Percentiles rank a stretch among this genome's conserved stretches.
These are phyloP conservation scores for Fraxinus sp. DNA, from an alignment of 305 asterid genomes.

Conservation along the genomic window DNA sequence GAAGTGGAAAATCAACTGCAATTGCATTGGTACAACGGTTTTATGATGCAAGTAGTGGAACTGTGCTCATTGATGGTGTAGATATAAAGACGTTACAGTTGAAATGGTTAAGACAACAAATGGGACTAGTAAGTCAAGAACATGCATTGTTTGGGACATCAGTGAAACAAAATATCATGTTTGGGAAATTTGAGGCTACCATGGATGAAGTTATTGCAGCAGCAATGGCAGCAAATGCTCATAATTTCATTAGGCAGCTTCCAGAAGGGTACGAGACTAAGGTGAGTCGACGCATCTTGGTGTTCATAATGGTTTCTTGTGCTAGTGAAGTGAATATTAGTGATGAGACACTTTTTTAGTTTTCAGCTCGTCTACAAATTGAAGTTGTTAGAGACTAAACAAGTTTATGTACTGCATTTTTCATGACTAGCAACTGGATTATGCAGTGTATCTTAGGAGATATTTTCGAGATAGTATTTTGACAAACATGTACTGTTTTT, in stretches of 20 bases:
- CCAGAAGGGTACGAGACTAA: constrained; percentile 83
- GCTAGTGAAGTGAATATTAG: not conserved
- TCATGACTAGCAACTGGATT: not conserved
- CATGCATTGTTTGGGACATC: constrained; percentile 80
- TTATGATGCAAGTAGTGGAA: constrained; percentile 60
- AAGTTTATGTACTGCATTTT: not conserved
- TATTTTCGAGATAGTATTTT: not conserved
- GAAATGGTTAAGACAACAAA: constrained; percentile 73
- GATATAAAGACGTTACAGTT: constrained; percentile 58
- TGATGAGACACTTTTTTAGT: not conserved
- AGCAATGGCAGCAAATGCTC: constrained; percentile 85
- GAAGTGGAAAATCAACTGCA: constrained; percentile 85
- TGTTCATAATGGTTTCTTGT: not conserved
- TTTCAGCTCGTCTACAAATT: not conserved
- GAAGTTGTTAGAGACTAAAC: not conserved
- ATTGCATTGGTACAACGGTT: constrained; percentile 71
- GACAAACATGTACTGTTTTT: not conserved
- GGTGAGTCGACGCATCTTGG: constrained; percentile 32
- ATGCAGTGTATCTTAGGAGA: not conserved
- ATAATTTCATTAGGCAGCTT: constrained; percentile 64
- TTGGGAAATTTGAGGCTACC: constrained; percentile 68
- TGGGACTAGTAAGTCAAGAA: constrained; percentile 93
- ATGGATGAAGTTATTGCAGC: constrained; percentile 80
- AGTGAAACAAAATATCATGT: constrained; percentile 64
- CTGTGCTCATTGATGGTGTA: constrained; percentile 55